Conservation (phyloP, 257 asterid species). For the Fraxinus americana region DNA sequence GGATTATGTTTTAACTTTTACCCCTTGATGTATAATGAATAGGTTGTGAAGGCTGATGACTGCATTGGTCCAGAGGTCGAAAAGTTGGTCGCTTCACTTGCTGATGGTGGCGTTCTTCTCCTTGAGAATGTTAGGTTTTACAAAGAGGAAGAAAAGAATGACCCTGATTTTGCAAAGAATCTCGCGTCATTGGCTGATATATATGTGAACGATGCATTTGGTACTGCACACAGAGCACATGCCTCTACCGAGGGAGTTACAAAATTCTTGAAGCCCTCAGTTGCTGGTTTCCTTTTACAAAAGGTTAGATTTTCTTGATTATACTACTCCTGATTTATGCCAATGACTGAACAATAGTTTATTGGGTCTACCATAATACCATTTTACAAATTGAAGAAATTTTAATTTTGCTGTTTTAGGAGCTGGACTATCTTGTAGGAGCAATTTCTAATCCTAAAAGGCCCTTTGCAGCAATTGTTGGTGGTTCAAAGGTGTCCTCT, state of each 20-base stretch:
- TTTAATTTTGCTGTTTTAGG: slow-evolving; percentile 45
- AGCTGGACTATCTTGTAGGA: slow-evolving; percentile 83
- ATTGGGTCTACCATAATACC: not conserved
- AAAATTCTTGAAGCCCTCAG: slow-evolving; percentile 82
- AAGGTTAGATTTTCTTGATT: slow-evolving; percentile 50
- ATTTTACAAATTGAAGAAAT: not conserved
- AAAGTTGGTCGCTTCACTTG: slow-evolving; percentile 67
- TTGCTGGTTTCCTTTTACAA: slow-evolving; percentile 86
- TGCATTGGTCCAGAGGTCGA: slow-evolving; percentile 86
- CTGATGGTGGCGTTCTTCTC: slow-evolving; percentile 75
- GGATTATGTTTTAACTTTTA: not conserved
- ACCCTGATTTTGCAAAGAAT: slow-evolving; percentile 85
- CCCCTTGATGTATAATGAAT: slow-evolving; percentile 19
- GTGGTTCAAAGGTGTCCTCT: slow-evolving; percentile 92
- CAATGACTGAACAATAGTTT: not conserved
- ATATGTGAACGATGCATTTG: slow-evolving; percentile 84
- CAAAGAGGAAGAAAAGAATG: slow-evolving; percentile 93
- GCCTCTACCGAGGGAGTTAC: slow-evolving; percentile 95
- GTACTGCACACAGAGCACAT: slow-evolving; percentile 94
- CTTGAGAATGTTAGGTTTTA: slow-evolving; percentile 91
- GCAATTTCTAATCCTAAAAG: slow-evolving; percentile 78
- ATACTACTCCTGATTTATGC: not conserved
- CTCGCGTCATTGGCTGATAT: slow-evolving; percentile 87
- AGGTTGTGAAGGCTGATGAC: slow-evolving; percentile 89
- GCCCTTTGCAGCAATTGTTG: slow-evolving; percentile 96